phyloP scores from a whole-genome alignment of 305 asterid species.

The Solanum chacoense region DNA sequence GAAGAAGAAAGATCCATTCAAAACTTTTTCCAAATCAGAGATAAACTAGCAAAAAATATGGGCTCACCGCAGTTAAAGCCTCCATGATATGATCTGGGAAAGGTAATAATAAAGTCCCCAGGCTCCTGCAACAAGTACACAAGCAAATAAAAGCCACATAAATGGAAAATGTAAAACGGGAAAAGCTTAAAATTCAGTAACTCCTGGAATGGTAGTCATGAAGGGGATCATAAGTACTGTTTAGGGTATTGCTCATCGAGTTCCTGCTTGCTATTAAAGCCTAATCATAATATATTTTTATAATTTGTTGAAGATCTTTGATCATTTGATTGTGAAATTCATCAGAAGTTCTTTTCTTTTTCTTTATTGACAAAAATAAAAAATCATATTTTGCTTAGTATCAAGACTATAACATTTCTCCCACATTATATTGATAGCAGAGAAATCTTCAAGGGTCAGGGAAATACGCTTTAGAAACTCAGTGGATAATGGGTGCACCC shows the following conservation, averaged over 20 bases:
- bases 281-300: neutral
- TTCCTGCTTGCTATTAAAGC: neutral
- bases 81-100: constrained; percentile 95
- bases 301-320: neutral
- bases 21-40: constrained; percentile 1
- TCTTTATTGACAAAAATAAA: neutral
- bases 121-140: constrained; percentile 63
- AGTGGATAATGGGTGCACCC: neutral
- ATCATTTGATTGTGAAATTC: neutral
- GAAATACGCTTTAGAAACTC: neutral
- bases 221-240: neutral
- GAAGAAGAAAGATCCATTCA: neutral
- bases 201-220: neutral
- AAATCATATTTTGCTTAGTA: neutral
- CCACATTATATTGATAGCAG: neutral
- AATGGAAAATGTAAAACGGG: neutral
- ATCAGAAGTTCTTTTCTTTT: neutral
- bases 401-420: neutral
- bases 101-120: constrained; percentile 88
- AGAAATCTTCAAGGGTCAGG: neutral
- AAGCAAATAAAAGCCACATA: neutral
- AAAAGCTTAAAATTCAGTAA: neutral
- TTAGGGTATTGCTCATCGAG: neutral
- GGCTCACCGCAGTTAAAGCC: constrained; percentile 93
- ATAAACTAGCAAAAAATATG: constrained; percentile 3